Evolutionary conservation across 169 alveolate genomes (phyloP).

Genomic region (Pseudocohnilembus persalinus): DNA sequence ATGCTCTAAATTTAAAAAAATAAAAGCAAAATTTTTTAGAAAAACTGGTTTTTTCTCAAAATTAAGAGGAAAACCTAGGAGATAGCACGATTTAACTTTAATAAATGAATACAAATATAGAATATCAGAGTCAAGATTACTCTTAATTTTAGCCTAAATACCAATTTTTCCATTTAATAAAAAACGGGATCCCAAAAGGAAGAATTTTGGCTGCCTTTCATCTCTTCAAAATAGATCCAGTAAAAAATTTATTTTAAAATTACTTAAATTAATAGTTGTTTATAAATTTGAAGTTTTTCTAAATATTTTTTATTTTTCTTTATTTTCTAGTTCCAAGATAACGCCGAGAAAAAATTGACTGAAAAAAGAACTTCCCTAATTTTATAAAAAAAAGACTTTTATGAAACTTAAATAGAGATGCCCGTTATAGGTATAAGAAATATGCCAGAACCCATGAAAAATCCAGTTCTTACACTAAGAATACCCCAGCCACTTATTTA

Average conservation of each 20-base stretch:
- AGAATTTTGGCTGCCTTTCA: slow-evolving; percentile 51
- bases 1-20: not conserved
- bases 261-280: too few species aligned
- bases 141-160: slow-evolving; percentile 1
- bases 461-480: slow-evolving; percentile 28
- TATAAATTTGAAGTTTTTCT: too few species aligned
- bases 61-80: not conserved
- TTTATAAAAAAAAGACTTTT: slow-evolving; percentile 13
- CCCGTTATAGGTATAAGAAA: slow-evolving; percentile 49
- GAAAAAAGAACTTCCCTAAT: slow-evolving; percentile 1
- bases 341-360: not conserved
- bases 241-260: too few species aligned
- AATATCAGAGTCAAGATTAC: not conserved
- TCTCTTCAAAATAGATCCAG: slow-evolving; percentile 21
- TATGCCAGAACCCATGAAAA: slow-evolving; percentile 22
- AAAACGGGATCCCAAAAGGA: slow-evolving; percentile 31
- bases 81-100: not conserved
- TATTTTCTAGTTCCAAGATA: too few species aligned
- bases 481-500: slow-evolving; percentile 32
- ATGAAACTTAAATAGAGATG: not conserved
- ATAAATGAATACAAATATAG: not conserved
- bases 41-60: not conserved
- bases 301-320: too few species aligned
- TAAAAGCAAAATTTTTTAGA: not conserved
- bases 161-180: slow-evolving; percentile 30